These are phyloP conservation scores for Dactylonectria macrodidyma DNA, from an alignment of 2,329 filamentous ascomycete genomes.

Conservation along the genomic window DNA sequence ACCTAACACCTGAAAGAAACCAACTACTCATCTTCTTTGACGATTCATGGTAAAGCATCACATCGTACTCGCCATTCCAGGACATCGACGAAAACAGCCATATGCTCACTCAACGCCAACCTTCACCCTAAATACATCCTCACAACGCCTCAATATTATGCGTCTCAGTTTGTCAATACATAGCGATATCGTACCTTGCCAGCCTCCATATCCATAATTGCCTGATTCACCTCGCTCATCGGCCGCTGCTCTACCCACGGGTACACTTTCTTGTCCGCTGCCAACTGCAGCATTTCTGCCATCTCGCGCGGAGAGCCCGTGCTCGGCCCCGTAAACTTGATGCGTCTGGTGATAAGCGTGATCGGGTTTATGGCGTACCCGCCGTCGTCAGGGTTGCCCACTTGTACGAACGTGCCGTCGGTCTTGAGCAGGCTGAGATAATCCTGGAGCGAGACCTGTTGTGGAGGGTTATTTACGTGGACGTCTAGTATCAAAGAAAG, in stretches of 20 bases:
- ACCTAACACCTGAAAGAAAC: no score
- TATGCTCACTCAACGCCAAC: not conserved
- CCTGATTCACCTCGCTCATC: conserved; percentile 70
- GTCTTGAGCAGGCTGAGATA: conserved; percentile 73
- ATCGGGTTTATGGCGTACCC: conserved; percentile 59
- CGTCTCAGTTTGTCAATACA: conserved; percentile 55
- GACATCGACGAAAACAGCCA: not conserved
- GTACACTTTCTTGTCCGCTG: conserved; percentile 67
- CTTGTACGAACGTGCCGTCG: conserved; percentile 75
- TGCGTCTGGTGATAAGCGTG: conserved; percentile 68
- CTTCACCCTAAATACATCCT: not conserved
- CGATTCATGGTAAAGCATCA: not conserved
- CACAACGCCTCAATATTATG: not conserved
- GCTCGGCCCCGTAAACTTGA: conserved; percentile 61
- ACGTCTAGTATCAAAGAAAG: no score
- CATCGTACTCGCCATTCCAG: not conserved
- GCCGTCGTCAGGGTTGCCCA: conserved; percentile 61
- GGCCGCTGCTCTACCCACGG: conserved; percentile 70
- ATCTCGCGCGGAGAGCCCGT: conserved; percentile 71
- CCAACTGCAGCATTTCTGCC: conserved; percentile 71
- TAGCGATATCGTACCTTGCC: conserved; percentile 65
- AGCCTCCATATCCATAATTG: conserved; percentile 67
- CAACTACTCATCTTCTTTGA: no score
- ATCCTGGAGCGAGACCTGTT: conserved; percentile 70
- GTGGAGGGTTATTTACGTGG: no score